These are phyloP conservation scores for Colletotrichum chlorophyti DNA, from an alignment of 2,329 filamentous ascomycete genomes.

Conservation along the genomic window DNA sequence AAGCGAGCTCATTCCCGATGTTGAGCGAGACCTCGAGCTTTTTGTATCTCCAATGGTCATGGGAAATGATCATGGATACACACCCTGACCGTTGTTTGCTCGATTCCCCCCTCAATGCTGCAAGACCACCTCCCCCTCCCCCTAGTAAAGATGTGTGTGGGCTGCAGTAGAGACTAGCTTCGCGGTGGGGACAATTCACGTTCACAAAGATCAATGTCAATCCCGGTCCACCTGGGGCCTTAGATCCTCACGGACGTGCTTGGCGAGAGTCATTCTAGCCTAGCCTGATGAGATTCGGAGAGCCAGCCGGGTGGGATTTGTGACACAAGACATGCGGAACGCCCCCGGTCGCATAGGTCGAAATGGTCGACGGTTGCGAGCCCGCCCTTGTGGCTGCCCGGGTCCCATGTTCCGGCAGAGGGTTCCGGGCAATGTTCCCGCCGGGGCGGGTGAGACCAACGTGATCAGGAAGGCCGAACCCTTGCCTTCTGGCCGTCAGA, in stretches of 20 bases:
- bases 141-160: background rate
- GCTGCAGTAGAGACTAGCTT: background rate
- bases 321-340: slow-evolving; percentile 10
- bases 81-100: slow-evolving; percentile 15
- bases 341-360: background rate
- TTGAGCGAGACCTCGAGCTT: background rate
- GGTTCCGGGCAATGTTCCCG: slow-evolving; percentile 15
- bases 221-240: too few species aligned
- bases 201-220: slow-evolving; percentile 1
- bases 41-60: slow-evolving; percentile 10
- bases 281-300: background rate
- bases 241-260: background rate
- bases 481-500: background rate
- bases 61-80: background rate
- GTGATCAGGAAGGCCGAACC: background rate
- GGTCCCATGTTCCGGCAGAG: slow-evolving; percentile 7
- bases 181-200: background rate
- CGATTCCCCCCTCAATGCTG: background rate
- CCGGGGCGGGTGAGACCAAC: background rate
- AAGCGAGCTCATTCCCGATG: background rate
- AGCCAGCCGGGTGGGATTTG: slow-evolving; percentile 7
- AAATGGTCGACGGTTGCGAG: background rate
- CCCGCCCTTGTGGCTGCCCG: background rate
- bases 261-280: slow-evolving; percentile 1
- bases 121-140: background rate